Base-by-base conservation (phyloP, 768 basidiomycete species). In the Rhodotorula diobovata region DNA sequence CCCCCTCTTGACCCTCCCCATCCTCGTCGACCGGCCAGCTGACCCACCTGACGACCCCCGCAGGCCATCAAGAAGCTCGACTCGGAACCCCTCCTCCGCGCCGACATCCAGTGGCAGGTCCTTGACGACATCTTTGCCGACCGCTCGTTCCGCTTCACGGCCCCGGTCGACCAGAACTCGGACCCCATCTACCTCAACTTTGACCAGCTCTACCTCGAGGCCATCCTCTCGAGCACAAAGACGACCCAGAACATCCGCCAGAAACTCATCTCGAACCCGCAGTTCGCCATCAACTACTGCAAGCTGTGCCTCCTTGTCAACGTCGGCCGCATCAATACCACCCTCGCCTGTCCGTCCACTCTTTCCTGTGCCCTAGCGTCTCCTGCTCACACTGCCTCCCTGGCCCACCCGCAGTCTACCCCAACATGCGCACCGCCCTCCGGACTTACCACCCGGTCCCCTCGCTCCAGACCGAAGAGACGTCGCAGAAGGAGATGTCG, bases 361-460 rank as follows among this genome's bases (percentile, higher is more conserved):
- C 23, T 14, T n/a, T 12, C 32, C 32, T 28, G 14, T 48, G 10
- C 15, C 18, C 39, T 7, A 39, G 4, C 39, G 28, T 11, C n/a
- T 16, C n/a, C 20, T 18, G 16, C 58, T 32, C 12, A 50, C 3
- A 43, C 41, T 43, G 41, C 12, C 41, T 15, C 41, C 54, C 54
- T 37, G 56, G 68, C 35, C 69, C 51, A 61, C 76, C 6, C 14
- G 53, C 78, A 89, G 88, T 90, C 81, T 89, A 89, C 78, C 87
- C 87, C 50, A 88, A 89, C 79, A 89, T 90, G 88, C 86, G 87
- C 77, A 90, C 89, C 2, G 83, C 87, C 25, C 84, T 89, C 72
- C 83, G 89, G 70, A 88, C 88, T 35, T 91, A 90, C 78, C 89
- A 90, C 77, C 88, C 90, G 11, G 84, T 91, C 20, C 89, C 90